These are phyloP conservation scores for Oxyria digyna DNA, from an alignment of 148 eudicot species.

Conservation along the genomic window DNA sequence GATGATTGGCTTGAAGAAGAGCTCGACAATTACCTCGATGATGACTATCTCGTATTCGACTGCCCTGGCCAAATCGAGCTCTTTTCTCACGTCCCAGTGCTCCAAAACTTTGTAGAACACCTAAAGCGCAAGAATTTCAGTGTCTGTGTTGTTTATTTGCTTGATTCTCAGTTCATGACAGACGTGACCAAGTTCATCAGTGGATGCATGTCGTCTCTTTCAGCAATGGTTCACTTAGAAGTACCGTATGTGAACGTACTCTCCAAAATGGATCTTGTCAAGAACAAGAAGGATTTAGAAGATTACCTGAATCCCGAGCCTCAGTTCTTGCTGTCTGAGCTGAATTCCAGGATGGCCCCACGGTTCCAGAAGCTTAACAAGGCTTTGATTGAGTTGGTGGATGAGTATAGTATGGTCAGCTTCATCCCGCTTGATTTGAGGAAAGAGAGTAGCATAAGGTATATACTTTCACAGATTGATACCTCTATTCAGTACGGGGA, in stretches of 20 bases:
- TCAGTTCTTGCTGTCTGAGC: slow-evolving; percentile 40
- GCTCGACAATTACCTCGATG: slow-evolving; percentile 70
- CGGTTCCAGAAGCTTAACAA: slow-evolving; percentile 79
- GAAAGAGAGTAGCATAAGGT: slow-evolving; percentile 67
- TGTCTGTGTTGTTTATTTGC: slow-evolving; percentile 86
- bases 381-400: slow-evolving; percentile 75
- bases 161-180: slow-evolving; percentile 95
- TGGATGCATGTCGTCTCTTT: slow-evolving; percentile 91
- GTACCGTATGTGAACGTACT: slow-evolving; percentile 73
- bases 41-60: slow-evolving; percentile 87
- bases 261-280: slow-evolving; percentile 96
- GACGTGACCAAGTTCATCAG: slow-evolving; percentile 97
- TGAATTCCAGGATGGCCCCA: slow-evolving; percentile 75
- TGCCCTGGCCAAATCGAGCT: slow-evolving; percentile 99
- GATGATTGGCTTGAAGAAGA: slow-evolving; percentile 90
- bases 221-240: slow-evolving; percentile 96
- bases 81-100: slow-evolving; percentile 84
- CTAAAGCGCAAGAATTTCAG: slow-evolving; percentile 72
- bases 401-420: slow-evolving; percentile 85
- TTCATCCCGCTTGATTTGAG: slow-evolving; percentile 83
- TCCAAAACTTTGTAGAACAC: slow-evolving; percentile 87
- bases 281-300: slow-evolving; percentile 63
- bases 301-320: slow-evolving; percentile 77
- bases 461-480: slow-evolving; percentile 67
- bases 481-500: slow-evolving; percentile 70